Base-by-base conservation (phyloP, 306 rosid species). In the Fragaria vesca region DNA sequence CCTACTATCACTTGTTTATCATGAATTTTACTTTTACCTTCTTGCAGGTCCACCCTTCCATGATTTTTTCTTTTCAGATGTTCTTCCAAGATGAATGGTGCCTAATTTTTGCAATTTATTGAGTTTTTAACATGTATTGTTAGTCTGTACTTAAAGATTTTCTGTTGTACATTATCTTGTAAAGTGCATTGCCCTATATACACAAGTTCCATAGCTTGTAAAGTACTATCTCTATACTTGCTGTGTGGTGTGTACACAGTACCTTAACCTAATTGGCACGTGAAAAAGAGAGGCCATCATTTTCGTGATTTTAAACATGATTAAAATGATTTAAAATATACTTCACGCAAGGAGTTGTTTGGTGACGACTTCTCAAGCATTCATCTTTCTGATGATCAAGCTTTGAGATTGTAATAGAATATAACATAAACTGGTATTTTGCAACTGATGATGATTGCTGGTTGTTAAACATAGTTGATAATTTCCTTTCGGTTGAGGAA, bases 1-100 rank as follows among this genome's bases (percentile, higher is more conserved):
- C 38, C 8, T 61, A 26, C 13, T 34, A 34, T 65, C 46, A 34
- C 42, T 12, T 34, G 40, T 62, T 28, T 69, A 54, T 47, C 60
- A 55, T 71, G 79, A 46, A 73, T 76, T 36, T 60, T 6, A 32
- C 30, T 50, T 63, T 77, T 60, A 24, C 63, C 82, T 81, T 85
- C 75, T 77, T 81, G 77, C 96, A 92, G 98, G 96, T 60, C 95
- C 92, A 21, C 98, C 98, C 66, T 89, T 86, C 77, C 96, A 95
- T 86, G 97, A 91, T 80, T 95, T 92, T 74, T 91, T 96, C 48
- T 81, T 92, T 86, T 86, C 96, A 16, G 98, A 95, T 78, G 52
- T 91, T 83, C 88, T 89, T 78, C 91, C 96, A 74, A 84, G 89
- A 74, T 87, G 84, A 92, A 55, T 72, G 67, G 45, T 36, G 34